Base-by-base conservation (phyloP, 306 rosid species). In the Medicago truncatula region DNA sequence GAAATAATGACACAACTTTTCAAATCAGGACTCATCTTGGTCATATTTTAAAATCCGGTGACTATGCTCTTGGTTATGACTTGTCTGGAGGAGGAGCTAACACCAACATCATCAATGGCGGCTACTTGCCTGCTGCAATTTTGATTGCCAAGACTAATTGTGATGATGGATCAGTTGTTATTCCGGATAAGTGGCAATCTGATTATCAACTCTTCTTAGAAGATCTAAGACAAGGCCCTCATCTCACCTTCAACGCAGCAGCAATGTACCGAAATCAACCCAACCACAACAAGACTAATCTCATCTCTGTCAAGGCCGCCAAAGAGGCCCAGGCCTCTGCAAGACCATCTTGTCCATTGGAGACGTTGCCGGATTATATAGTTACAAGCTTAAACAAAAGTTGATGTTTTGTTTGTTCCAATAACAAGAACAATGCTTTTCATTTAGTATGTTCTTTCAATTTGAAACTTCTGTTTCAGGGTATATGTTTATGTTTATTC, bases 11-110 rank as follows among this genome's bases (percentile, higher is more conserved):
- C 72, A 85, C 83, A 4, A 84, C 79, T 41, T 89, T 92, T 87
- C 64, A 63, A 65, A 81, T 88, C 76, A 92, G 53, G 78, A 92
- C 96, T 12, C 96, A 92, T 89, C 80, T 92, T 8, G 96, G 96
- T 52, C 88, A 85, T 87, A 77, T 85, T 66, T 76, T 92, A 53
- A 88, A 40, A 77, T 88, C 90, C 3, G 93, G 92, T 44, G 97
- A 92, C 84, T 81, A 86, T 81, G 97, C 93, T 54, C 87, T 92
- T 78, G 96, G 97, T 70, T 92, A 85, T 68, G 97, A 89, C 71
- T 83, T 60, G 28, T 23, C 28, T 23, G 28, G 28, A 23, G 28
- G 28, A 23, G 28, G 28, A 23, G 28, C 28, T 23, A 23, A 23
- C 28, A 23, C 28, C 28, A 23, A 23, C 2, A 2, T 2, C 28